A percentile compares a stretch with the other conserved stretches of the same genome.
phyloP scores from a whole-genome alignment of 148 eudicot genomes.

The Spergularia marina region DNA sequence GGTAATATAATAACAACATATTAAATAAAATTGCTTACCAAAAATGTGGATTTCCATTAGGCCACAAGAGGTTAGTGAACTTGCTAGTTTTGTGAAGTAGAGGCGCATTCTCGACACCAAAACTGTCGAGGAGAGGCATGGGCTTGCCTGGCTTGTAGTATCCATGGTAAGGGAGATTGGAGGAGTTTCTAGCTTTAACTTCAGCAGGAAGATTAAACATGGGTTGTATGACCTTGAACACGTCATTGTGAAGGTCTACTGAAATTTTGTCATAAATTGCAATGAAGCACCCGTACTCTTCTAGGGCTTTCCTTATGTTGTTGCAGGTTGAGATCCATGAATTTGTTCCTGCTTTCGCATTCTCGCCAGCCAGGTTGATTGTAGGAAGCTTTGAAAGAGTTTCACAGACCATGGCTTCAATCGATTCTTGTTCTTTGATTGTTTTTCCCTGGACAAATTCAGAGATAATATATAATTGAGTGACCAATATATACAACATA shows the following conservation, averaged over 20 bases:
- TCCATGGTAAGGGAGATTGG: constrained; percentile 40
- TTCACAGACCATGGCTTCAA: constrained; percentile 26
- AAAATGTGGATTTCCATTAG: constrained; percentile 41
- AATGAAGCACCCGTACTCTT: constrained; percentile 51
- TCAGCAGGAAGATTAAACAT: constrained; percentile 45
- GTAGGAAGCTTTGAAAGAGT: constrained; percentile 37
- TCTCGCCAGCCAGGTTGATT: constrained; percentile 28
- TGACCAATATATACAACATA: neutral
- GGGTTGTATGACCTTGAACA: constrained; percentile 23
- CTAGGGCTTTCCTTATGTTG: constrained; percentile 41
- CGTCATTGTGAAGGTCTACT: constrained; percentile 30
- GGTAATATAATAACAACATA: too few relatives aligned
- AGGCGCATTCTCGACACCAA: constrained; percentile 41
- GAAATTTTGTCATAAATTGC: constrained; percentile 31
- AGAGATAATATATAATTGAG: neutral
- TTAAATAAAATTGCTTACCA: constrained; percentile 28
- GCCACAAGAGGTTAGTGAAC: constrained; percentile 54
- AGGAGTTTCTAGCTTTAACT: constrained; percentile 38
- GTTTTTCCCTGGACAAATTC: neutral
- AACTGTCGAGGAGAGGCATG: constrained; percentile 43
- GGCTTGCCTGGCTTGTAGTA: constrained; percentile 30
- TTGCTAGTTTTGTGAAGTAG: constrained; percentile 24
- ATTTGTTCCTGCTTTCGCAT: constrained; percentile 28
- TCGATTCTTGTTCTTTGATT: neutral
- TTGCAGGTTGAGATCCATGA: constrained; percentile 36